Conservation (phyloP, 1,284 basidiomycete species). For the Trametes hirsuta region DNA sequence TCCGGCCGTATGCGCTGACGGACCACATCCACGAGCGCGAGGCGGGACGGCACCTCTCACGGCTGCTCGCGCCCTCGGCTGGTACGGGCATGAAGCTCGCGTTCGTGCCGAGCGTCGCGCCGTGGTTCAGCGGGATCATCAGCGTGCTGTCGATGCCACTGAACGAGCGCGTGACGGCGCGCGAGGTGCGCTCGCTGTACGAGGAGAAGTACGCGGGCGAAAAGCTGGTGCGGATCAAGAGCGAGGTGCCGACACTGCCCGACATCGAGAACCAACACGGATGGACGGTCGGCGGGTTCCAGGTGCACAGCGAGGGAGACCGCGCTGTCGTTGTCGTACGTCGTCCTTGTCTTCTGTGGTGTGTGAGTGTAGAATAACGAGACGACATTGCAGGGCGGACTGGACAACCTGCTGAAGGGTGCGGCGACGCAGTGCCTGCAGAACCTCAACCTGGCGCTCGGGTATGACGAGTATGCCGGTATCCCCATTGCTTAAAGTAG, state of each 20-base stretch:
- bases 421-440: constrained; percentile 97
- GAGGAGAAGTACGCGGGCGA: constrained; percentile 81
- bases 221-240: constrained; percentile 69
- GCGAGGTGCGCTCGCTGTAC: constrained; percentile 77
- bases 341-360: constrained; percentile 27
- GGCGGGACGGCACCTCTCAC: constrained; percentile 81
- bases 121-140: constrained; percentile 98
- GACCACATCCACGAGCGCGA: constrained; percentile 99
- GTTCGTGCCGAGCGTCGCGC: constrained; percentile 88
- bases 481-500: constrained; percentile 52
- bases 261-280: constrained; percentile 87
- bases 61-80: constrained; percentile 45
- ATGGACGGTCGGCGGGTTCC: constrained; percentile 91
- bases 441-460: constrained; percentile 95
- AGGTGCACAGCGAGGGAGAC: constrained; percentile 88
- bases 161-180: constrained; percentile 63
- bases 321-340: constrained; percentile 89
- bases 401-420: constrained; percentile 97
- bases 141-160: constrained; percentile 86
- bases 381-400: constrained; percentile 62
- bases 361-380: constrained; percentile 12
- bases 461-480: constrained; percentile 89
- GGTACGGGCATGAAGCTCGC: constrained; percentile 62
- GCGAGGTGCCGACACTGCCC: constrained; percentile 75
- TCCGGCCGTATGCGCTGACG: constrained; percentile 89